Evolutionary conservation across 23 red algal genomes (phyloP), one percentile per base, ranked within the genome.

Genomic region (Chondrus crispus): DNA sequence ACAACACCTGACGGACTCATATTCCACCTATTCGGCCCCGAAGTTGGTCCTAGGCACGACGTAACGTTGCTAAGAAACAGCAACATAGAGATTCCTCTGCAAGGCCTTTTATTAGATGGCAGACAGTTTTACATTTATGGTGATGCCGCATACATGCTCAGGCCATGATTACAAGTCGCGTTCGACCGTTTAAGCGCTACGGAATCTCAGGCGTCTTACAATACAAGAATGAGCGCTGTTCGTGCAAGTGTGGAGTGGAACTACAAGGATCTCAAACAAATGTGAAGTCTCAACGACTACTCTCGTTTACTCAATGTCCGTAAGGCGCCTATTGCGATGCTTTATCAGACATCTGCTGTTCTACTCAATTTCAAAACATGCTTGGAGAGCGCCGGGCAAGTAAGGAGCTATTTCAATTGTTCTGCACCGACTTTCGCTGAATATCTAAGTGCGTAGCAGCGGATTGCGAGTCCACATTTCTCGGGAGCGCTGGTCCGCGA

Each of bases 21-120:
- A 38, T 51, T 82, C 46, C 47, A 45, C 22, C 50, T 82, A 51
- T 51, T 20, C 40, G 77, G 77, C 16, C 77, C 77, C 22, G 50
- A 55, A 82, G 77, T 52, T 18, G 77, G 77, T 19, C 77, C 44
- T 32, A 51, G 77, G 33, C 77, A 82, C 37, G 77, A 82, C 77
- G 28, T 35, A 9, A 82, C 77, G 20, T 47, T 82, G 36, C 39
- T 82, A 52, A 41, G 50, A 7, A 52, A 55, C 3, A 52, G 43
- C 50, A 32, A 32, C 24, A 64, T 64, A 64, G 58, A 64, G 58
- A 32, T 64, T 30, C 58, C 35, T n/a, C 26, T 4, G 26, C 4
- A 64, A 30, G 26, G 58, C 58, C 47, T 82, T 18, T 28, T 82
- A 52, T 33, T 82, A 38, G 22, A 82, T n/a, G 77, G 77, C 12